phyloP scores from a whole-genome alignment of 2,329 filamentous ascomycete genomes.

The Neonectria ditissima region DNA sequence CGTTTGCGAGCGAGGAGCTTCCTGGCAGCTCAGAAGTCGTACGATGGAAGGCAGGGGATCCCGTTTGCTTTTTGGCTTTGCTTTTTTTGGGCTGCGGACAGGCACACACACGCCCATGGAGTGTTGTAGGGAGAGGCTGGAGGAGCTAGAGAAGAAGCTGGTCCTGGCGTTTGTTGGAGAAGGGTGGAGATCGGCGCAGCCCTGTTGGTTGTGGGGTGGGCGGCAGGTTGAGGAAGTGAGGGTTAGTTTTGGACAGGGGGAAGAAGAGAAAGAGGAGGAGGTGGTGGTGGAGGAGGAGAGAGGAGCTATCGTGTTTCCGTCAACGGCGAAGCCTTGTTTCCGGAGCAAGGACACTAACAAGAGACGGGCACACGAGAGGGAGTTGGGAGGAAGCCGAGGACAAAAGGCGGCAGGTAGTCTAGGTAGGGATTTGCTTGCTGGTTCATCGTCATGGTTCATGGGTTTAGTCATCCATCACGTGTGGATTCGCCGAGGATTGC shows the following conservation, averaged over 20 bases:
- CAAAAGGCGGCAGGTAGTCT: neutral
- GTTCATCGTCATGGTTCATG: slow-evolving; percentile 24
- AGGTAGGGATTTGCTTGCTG: slow-evolving; percentile 14
- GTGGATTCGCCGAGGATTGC: slow-evolving; percentile 23
- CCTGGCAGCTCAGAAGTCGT: slow-evolving; percentile 40
- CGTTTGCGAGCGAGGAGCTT: slow-evolving; percentile 27
- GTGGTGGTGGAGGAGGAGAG: slow-evolving; percentile 1
- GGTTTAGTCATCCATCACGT: slow-evolving; percentile 13
- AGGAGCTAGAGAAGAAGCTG: slow-evolving; percentile 20
- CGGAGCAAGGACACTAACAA: neutral
- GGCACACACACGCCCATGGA: slow-evolving; percentile 19
- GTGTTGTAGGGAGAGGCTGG: neutral
- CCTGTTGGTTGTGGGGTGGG: slow-evolving; percentile 26
- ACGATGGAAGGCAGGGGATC: slow-evolving; percentile 37
- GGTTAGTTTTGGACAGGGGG: neutral
- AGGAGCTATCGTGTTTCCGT: slow-evolving; percentile 15
- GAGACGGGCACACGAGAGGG: neutral
- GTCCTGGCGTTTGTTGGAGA: slow-evolving; percentile 25
- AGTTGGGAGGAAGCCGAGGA: neutral
- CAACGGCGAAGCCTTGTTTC: neutral
- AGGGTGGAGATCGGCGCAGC: slow-evolving; percentile 19
- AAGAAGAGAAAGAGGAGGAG: neutral
- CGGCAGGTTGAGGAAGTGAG: neutral
- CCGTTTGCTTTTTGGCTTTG: slow-evolving; percentile 19
- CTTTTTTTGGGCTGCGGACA: neutral